These are phyloP conservation scores for Penicillium sp. DNA, from an alignment of 2,329 filamentous ascomycete species.

Conservation along the genomic window DNA sequence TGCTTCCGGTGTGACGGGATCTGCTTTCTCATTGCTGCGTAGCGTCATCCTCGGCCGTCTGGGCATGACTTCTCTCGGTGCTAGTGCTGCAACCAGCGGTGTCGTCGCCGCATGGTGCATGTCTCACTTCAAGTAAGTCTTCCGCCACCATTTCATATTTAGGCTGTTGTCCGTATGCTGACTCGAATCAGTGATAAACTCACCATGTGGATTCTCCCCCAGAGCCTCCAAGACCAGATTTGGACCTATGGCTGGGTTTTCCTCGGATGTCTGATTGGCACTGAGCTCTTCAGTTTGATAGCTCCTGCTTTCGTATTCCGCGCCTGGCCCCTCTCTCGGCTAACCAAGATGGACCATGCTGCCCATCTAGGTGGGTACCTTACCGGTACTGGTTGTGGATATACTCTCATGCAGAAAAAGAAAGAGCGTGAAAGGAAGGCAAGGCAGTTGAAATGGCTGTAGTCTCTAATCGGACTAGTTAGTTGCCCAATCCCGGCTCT, in stretches of 20 bases:
- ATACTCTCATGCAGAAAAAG: conserved; percentile 17
- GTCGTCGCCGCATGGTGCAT: conserved; percentile 50
- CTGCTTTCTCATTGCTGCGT: conserved; percentile 45
- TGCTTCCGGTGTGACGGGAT: conserved; percentile 47
- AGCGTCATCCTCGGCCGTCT: conserved; percentile 46
- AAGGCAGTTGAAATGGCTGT: conserved; percentile 19
- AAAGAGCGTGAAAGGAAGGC: conserved; percentile 15
- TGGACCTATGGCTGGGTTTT: conserved; percentile 42
- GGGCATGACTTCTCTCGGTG: conserved; percentile 48
- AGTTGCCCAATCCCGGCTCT: background rate
- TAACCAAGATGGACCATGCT: conserved; percentile 39
- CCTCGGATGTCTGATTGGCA: conserved; percentile 35
- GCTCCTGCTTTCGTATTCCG: conserved; percentile 23
- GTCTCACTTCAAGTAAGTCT: conserved; percentile 44
- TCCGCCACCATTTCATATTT: background rate
- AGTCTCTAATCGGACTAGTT: background rate
- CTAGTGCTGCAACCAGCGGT: conserved; percentile 50
- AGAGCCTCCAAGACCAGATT: conserved; percentile 39
- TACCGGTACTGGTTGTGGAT: conserved; percentile 30
- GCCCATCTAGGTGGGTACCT: conserved; percentile 45
- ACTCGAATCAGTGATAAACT: conserved; percentile 36
- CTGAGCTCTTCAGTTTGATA: conserved; percentile 36
- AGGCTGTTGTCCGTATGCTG: background rate
- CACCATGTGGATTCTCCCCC: conserved; percentile 42
- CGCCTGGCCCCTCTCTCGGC: conserved; percentile 24